phyloP scores from a whole-genome alignment of 1,284 basidiomycete genomes.

The Fomes fomentarius region DNA sequence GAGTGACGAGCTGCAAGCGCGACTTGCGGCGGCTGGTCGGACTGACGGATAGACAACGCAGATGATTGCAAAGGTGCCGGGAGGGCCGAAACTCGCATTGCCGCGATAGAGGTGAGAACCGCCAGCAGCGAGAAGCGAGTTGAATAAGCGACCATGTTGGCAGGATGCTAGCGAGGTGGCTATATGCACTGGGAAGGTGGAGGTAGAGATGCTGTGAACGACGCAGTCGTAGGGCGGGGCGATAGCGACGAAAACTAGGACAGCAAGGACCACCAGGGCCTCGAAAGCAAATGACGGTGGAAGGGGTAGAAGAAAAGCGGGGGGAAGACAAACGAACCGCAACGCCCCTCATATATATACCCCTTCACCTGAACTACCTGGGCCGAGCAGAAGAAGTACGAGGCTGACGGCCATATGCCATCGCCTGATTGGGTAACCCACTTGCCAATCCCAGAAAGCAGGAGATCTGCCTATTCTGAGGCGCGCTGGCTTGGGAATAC shows the following conservation, averaged over 20 bases:
- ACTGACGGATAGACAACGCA: conserved; percentile 27
- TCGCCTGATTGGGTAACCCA: background rate
- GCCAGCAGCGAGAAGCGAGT: conserved; percentile 50
- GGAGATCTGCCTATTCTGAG: conserved; percentile 9
- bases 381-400: background rate
- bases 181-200: conserved; percentile 9
- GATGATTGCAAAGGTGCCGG: conserved; percentile 39
- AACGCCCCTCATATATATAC: conserved; percentile 29
- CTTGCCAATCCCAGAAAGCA: too few relatives aligned
- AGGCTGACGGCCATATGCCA: background rate
- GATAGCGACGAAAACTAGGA: conserved; percentile 33
- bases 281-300: conserved; percentile 23
- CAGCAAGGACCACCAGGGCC: conserved; percentile 36
- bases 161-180: background rate
- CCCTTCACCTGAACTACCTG: conserved; percentile 1
- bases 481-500: too few relatives aligned
- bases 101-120: conserved; percentile 45
- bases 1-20: conserved; percentile 19
- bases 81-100: conserved; percentile 34
- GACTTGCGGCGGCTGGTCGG: too few relatives aligned
- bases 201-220: conserved; percentile 17
- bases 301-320: conserved; percentile 21
- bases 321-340: conserved; percentile 20
- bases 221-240: conserved; percentile 20
- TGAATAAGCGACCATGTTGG: conserved; percentile 50